Evolutionary conservation across 768 basidiomycete species (phyloP), one percentile per base, ranked within the genome.

Genomic region (Auricularia heimuer): DNA sequence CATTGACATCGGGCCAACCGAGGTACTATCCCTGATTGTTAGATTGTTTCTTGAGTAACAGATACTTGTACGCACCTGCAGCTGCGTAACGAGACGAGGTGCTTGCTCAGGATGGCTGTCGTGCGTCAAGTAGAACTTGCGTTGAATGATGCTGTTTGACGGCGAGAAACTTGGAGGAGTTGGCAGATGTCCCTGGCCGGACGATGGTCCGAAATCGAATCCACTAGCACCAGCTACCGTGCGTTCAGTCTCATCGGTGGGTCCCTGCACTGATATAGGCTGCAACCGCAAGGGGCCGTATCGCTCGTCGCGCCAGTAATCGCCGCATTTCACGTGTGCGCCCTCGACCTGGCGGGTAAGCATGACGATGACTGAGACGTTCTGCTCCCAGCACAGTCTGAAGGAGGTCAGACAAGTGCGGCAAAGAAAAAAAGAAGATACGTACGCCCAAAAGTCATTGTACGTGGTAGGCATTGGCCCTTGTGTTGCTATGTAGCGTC

Each of bases 1-100:
- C 93, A 72, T 94, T 94, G 79, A 98, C 89, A 71, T 98, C 96
- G 2, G 95, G 93, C 96, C 96, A 98, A 45, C 89, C 88, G 45
- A 95, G 81, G 71, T 94, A 98, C 73, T 60, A 18, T 21, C 24
- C 8, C 24, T 8, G 33, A n/a, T 54, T 34, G 56, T 60, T 10
- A 60, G 56, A 12, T 34, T 8, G 56, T 6, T 51, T 51, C 7
- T 29, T 45, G 29, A 21, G 54, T 34, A 33, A 60, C 34, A 60
- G 12, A 33, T 10, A 29, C 3, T 12, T 42, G 24, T 18, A 34
- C 56, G 6, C 8, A 33, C 56, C 56, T 98, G 96, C 62, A 98
- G 77, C 71, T 98, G 96, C 0, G 88, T 81, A 16, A 98, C 80
- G 65, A 76, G 81, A n/a, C 92, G 80, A 2, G 87, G 79, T 2